Base-by-base conservation (phyloP, 192 early-diverging fungal genomes). In the Rhizoclosmatium sp. region DNA sequence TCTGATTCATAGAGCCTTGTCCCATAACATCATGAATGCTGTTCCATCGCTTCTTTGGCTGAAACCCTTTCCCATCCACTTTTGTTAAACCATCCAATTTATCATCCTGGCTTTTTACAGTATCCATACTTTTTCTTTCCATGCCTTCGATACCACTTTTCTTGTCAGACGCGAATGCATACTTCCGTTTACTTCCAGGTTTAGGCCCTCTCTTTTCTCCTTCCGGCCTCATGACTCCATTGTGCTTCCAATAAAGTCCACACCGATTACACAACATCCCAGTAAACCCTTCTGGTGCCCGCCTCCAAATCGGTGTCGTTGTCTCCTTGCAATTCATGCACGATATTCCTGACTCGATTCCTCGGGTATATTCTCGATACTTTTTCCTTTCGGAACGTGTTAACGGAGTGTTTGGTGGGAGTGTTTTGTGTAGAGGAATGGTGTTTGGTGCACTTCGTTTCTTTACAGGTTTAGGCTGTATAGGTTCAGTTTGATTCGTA, bases 291-390 rank as follows among this genome's bases (percentile, higher is more conserved):
- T 82, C 94, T 1, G 89, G 84, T 1, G 93, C 93, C 40, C 93
- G 85, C 62, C 93, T 86, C 94, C 94, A 95, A 5, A 95, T 82
- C 2, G 94, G 94, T 0, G 94, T 95, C 81, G 88, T 85, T 51
- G 86, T 92, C 14, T 92, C 91, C 68, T 89, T 89, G 84, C 94
- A 95, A 59, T 95, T 93, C 85, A 85, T 90, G 65, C 94, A 95
- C 3, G 73, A 49, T 39, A 84, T 21, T 39, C 74, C 74, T 0
- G 78, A 65, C 41, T 58, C 40, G 10, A 21, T 59, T 76, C 82
- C 83, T 4, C 83, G 77, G 31, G 75, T 84, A 44, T 79, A 69
- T 31, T 82, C 76, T 12, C 19, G 41, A 31, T 64, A n/a, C 10
- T 21, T 41, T 41, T 47, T 46, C 12, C 46, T 31, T 41, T 69